Percentiles rank a stretch among this genome's conserved stretches.
Evolutionary conservation across 768 basidiomycete species (phyloP).

Genomic region (Hygrophoropsis aurantiaca): DNA sequence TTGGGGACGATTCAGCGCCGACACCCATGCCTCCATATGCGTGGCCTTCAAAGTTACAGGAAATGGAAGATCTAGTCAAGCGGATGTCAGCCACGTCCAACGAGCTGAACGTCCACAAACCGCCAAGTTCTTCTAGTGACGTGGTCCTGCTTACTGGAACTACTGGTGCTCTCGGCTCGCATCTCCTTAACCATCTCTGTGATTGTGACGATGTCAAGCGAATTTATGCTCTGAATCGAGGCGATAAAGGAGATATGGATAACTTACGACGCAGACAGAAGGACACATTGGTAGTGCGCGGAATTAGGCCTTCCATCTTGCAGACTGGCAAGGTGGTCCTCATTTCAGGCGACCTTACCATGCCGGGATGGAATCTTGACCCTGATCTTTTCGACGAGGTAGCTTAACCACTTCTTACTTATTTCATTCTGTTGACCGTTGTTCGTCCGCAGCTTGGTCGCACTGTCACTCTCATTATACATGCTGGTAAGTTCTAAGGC

Average conservation of each 20-base stretch:
- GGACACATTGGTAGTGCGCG: conserved; percentile 23
- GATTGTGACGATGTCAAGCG: conserved; percentile 2
- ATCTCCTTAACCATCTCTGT: conserved; percentile 16
- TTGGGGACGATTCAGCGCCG: no score
- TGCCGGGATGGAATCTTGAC: no score
- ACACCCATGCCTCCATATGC: no score
- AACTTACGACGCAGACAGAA: conserved; percentile 23
- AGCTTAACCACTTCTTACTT: no score
- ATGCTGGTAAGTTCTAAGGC: conserved; percentile 3
- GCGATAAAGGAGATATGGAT: conserved; percentile 1
- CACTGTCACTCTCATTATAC: conserved; percentile 3
- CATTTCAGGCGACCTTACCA: conserved; percentile 22
- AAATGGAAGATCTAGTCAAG: no score
- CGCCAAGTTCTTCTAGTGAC: no score
- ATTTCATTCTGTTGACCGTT: no score
- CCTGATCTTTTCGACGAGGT: no score
- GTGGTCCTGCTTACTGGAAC: conserved; percentile 30
- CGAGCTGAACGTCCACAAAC: no score
- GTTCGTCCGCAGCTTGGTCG: no score
- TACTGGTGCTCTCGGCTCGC: conserved; percentile 27
- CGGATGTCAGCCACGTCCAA: no score
- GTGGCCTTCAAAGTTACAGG: no score
- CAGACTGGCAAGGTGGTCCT: conserved; percentile 25
- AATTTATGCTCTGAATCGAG: conserved; percentile 27
- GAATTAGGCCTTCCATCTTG: conserved; percentile 21